Base-by-base conservation (phyloP, 306 rosid species). In the Pyrus betulifolia region DNA sequence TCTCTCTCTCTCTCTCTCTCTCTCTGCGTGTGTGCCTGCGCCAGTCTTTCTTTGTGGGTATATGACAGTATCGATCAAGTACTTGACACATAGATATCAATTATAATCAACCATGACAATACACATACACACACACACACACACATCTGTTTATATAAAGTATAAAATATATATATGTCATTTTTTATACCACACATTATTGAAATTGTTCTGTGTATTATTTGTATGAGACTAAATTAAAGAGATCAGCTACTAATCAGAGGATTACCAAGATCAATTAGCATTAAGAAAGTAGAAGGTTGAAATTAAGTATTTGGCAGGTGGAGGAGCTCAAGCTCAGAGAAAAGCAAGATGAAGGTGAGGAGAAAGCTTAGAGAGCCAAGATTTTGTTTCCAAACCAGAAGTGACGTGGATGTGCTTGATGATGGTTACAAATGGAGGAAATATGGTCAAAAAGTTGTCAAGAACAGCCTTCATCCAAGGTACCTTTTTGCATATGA, bases 341-440 rank as follows among this genome's bases (percentile, higher is more conserved):
- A 95, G 72, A 92, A 89, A 81, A 89, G 74, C 88, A 95, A 95
- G 82, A 89, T 89, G 89, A 95, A 92, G 80, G 92, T 92, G 74
- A 88, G 98, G 84, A 92, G 98, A 85, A 92, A 95, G 89, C 88
- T 95, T 59, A 92, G 98, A 74, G 98, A 92, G 63, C 98, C 98
- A 77, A 82, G 98, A 81, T 95, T 95, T 83, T 95, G 98, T 83
- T 95, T 95, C 85, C 98, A 95, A 80, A 95, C 97, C 44, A 90
- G 97, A 81, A 95, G 98, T 76, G 98, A 95, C 69, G 95, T 95
- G n/a, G 98, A 95, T 86, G 98, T 95, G 11, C 96, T 95, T 83
- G 98, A 95, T 87, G 98, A 95, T 88, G 98, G 98, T 55, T 95
- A 95, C 78, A 95, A 95, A 85, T 95, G 98, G 98, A 87, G 98